Evolutionary conservation across 768 basidiomycete genomes (phyloP), one percentile per base, ranked within the genome.

Genomic region (Termitomyces sp.): DNA sequence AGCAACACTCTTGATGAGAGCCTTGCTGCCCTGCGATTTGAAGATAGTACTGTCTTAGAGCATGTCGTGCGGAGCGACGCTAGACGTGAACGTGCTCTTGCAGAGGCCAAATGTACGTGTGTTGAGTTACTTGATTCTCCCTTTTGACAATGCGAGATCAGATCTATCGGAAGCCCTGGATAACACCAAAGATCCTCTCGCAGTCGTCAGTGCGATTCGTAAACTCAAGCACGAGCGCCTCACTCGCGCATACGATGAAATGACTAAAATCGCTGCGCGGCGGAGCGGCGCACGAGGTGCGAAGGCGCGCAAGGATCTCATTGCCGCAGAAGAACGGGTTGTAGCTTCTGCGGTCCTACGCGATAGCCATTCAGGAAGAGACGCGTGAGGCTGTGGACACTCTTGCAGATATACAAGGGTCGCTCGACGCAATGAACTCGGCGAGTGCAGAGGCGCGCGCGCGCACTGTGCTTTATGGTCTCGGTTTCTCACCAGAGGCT

Each of bases 281-380:
- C 70, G 83, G 32, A 79, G 77, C 6, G 84, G 84, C 1, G 74
- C 82, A 9, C 68, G 84, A 26, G 84, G 85, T 0, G 76, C 77
- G 42, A 75, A 78, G 15, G 81, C 84, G 8, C 74, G 84, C 45
- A 77, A 79, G 60, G 76, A 75, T 15, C 70, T 81, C 26, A 69
- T 81, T 19, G 68, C 65, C 4, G 71, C 73, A 0, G 83, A 85
- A 61, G 70, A 64, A 9, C 65, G 68, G 19, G 64, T 81, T 8
- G 70, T 63, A 4, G 66, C 65, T 19, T 68, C 64, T 44, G 71
- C 60, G 57, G 64, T 35, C 24, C 34, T 57, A 32, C 60, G 53
- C 62, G 1, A 47, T 45, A 15, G 37, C 53, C 4, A 54, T 66
- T n/a, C 61, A 64, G 50, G 32, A 56, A 8, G 65, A 65, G 43